These are phyloP conservation scores for Phylloporus arenicola DNA, from an alignment of 768 basidiomycete genomes.

Conservation along the genomic window DNA sequence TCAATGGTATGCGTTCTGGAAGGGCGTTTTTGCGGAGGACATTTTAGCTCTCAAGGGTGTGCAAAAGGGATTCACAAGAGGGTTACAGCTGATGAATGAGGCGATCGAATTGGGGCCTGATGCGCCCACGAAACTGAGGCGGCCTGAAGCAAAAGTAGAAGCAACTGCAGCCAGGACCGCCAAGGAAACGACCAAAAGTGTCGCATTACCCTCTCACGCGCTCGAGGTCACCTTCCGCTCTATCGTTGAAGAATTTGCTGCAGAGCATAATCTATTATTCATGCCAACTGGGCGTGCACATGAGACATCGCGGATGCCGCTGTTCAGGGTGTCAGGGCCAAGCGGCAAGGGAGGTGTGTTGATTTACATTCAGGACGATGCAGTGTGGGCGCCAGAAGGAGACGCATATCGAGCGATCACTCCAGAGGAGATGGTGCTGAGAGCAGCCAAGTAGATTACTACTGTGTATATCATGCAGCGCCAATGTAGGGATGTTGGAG, in stretches of 20 bases:
- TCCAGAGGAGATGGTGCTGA: constrained; percentile 83
- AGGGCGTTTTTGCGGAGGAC: constrained; percentile 63
- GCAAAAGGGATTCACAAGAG: constrained; percentile 76
- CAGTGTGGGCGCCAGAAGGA: constrained; percentile 77
- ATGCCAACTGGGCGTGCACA: constrained; percentile 84
- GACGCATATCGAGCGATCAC: constrained; percentile 72
- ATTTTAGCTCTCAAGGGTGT: constrained; percentile 65
- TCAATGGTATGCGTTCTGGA: constrained; percentile 93
- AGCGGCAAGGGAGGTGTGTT: constrained; percentile 85
- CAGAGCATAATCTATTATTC: constrained; percentile 82
- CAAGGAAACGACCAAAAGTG: constrained; percentile 30
- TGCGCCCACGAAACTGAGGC: constrained; percentile 60
- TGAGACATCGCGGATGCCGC: constrained; percentile 79
- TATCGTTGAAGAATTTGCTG: constrained; percentile 87
- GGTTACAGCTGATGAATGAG: constrained; percentile 89
- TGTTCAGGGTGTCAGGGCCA: constrained; percentile 78
- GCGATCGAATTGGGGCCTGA: constrained; percentile 83
- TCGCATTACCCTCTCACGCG: constrained; percentile 42
- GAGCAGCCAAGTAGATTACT: constrained; percentile 37
- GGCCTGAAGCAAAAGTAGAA: constrained; percentile 61
- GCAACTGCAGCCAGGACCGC: constrained; percentile 28
- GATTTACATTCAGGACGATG: constrained; percentile 89
- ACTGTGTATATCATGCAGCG: too few species aligned
- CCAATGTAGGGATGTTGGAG: too few species aligned
- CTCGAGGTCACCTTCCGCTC: constrained; percentile 90